These are phyloP conservation scores for Orbilia javanica DNA, from an alignment of 2,329 filamentous ascomycete species.

Conservation along the genomic window DNA sequence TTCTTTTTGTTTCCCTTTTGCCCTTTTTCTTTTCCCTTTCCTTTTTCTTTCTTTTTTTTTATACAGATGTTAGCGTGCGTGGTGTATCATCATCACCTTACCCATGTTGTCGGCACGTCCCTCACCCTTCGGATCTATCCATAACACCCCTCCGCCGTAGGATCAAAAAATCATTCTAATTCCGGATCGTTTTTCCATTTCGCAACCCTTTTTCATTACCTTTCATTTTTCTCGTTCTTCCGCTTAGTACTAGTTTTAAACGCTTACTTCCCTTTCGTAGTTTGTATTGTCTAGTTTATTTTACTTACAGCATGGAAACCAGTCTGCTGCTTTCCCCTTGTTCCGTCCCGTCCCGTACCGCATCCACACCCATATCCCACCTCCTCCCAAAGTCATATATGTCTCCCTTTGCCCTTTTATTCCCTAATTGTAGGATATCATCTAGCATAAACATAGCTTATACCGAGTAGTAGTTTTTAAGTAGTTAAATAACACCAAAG, in stretches of 20 bases:
- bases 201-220: slow-evolving; percentile 60
- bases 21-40: background rate
- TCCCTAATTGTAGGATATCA: slow-evolving; percentile 59
- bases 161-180: slow-evolving; percentile 51
- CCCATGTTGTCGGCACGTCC: slow-evolving; percentile 32
- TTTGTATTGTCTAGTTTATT: slow-evolving; percentile 39
- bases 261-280: slow-evolving; percentile 41
- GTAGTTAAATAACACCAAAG: slow-evolving; percentile 16
- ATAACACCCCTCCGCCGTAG: slow-evolving; percentile 14
- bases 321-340: slow-evolving; percentile 64
- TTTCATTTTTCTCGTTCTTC: slow-evolving; percentile 63
- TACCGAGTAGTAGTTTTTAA: slow-evolving; percentile 24
- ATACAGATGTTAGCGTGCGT: slow-evolving; percentile 52
- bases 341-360: slow-evolving; percentile 65
- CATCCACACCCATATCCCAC: slow-evolving; percentile 5
- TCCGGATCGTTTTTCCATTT: slow-evolving; percentile 31
- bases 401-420: slow-evolving; percentile 55
- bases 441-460: slow-evolving; percentile 33
- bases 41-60: slow-evolving; percentile 19
- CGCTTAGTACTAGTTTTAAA: slow-evolving; percentile 62
- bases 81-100: slow-evolving; percentile 52
- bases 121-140: slow-evolving; percentile 7
- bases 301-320: slow-evolving; percentile 59
- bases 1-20: slow-evolving; percentile 17
- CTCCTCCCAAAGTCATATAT: slow-evolving; percentile 52